Base-by-base conservation (phyloP, 2,329 filamentous ascomycete genomes). In the Cladosporium sp. region DNA sequence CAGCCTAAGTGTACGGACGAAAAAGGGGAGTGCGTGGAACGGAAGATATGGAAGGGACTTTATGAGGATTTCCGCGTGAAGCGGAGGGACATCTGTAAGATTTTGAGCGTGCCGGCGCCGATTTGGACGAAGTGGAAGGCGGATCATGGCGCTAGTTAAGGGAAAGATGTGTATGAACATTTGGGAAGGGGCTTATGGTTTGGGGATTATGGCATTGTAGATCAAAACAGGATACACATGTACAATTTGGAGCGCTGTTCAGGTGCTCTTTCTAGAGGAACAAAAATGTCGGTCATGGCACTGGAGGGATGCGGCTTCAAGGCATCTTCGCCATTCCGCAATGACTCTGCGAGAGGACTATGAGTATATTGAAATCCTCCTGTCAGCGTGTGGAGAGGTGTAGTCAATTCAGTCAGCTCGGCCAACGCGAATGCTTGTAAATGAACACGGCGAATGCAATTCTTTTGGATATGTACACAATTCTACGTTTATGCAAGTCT, bases 41-140 rank as follows among this genome's bases (percentile, higher is more conserved):
- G 72, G 35, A 67, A 63, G 33, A 69, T 74, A 22, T 76, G 73
- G 73, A 72, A 72, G 58, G 61, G 64, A 9, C 54, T 76, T 53
- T 76, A 76, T 49, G 65, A 72, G 33, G 69, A 74, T 45, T 76
- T 76, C 54, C 59, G 73, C 32, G 56, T 63, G 57, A 64, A 71
- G 53, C 61, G 74, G 53, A 70, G 66, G 57, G 67, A 72, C 42
- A 56, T 74, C 14, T 74, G 72, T 50, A 51, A 53, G 35, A 51
- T 59, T 18, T 48, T 60, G 45, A 56, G 55, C 31, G 53, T 58
- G 5, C 34, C 57, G 10, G 57, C 58, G 13, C 58, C 58, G 14
- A 35, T 59, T 46, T 53, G 59, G 43, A 59, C 34, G 28, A 42
- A 55, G 38, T 52, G 43, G 52, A 37, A 56, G 32, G 37, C 32